phyloP scores from a whole-genome alignment of 768 basidiomycete genomes.

The Epithele typhae region DNA sequence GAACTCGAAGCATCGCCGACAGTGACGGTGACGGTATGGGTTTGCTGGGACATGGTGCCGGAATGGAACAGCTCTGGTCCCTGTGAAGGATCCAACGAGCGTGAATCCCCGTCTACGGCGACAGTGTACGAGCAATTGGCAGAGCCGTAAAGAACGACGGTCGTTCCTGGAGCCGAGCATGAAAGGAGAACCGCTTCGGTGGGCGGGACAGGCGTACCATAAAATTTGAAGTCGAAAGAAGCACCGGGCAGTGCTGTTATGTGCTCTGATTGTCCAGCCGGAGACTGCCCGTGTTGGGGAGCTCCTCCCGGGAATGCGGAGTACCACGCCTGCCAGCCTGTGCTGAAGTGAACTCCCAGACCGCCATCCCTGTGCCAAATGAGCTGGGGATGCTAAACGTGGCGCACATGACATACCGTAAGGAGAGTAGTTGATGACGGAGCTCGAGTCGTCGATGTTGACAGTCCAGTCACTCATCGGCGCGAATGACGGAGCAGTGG shows the following conservation, averaged over 20 bases:
- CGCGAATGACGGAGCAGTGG: background rate
- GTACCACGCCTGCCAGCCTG: slow-evolving; percentile 20
- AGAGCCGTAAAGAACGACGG: slow-evolving; percentile 56
- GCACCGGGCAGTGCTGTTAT: slow-evolving; percentile 22
- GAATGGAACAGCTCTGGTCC: slow-evolving; percentile 33
- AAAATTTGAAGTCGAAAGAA: slow-evolving; percentile 23
- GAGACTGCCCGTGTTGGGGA: background rate
- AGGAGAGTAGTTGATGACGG: slow-evolving; percentile 17
- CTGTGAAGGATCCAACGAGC: background rate
- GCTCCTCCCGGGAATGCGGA: slow-evolving; percentile 9
- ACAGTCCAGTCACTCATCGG: slow-evolving; percentile 14
- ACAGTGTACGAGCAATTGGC: slow-evolving; percentile 38
- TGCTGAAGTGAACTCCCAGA: slow-evolving; percentile 5
- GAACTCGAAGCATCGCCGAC: slow-evolving; percentile 25
- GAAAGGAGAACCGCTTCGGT: too few species aligned
- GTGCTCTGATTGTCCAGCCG: slow-evolving; percentile 5
- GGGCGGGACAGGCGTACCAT: slow-evolving; percentile 23
- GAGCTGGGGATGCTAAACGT: background rate
- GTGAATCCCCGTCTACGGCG: slow-evolving; percentile 44
- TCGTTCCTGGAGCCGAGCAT: slow-evolving; percentile 43
- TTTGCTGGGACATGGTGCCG: slow-evolving; percentile 37
- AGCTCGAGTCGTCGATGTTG: slow-evolving; percentile 21
- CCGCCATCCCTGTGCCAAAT: slow-evolving; percentile 20
- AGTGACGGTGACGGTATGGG: slow-evolving; percentile 56
- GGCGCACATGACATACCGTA: slow-evolving; percentile 13